Percentiles rank a stretch among this genome's conserved stretches.
Evolutionary conservation across 2,329 filamentous ascomycete species (phyloP).

Genomic region (Fusarium succisae): DNA sequence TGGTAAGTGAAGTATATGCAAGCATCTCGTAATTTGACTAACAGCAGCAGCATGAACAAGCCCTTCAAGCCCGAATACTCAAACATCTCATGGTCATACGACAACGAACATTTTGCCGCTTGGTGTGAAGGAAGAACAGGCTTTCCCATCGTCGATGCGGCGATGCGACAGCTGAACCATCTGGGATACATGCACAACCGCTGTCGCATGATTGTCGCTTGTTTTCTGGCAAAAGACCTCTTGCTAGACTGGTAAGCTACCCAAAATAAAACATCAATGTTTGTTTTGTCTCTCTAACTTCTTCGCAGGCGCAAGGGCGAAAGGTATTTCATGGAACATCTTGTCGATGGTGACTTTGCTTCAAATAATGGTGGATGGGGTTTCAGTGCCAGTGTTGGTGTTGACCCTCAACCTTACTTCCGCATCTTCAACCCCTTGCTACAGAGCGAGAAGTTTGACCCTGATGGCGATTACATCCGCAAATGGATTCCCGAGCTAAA

Average conservation of each 20-base stretch:
- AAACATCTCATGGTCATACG: slow-evolving; percentile 84
- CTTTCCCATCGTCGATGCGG: slow-evolving; percentile 85
- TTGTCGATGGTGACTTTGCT: slow-evolving; percentile 83
- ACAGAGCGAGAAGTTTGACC: slow-evolving; percentile 88
- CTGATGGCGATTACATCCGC: slow-evolving; percentile 80
- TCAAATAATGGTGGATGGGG: slow-evolving; percentile 76
- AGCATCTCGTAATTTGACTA: neutral
- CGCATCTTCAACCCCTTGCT: slow-evolving; percentile 87
- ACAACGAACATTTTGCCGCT: slow-evolving; percentile 71
- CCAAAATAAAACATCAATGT: neutral
- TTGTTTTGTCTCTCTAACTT: neutral
- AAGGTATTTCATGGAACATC: slow-evolving; percentile 81
- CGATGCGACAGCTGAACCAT: slow-evolving; percentile 79
- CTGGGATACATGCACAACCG: slow-evolving; percentile 87
- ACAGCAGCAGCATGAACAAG: slow-evolving; percentile 61
- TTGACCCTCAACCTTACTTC: slow-evolving; percentile 91
- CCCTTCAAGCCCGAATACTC: slow-evolving; percentile 83
- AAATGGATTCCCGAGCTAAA: slow-evolving; percentile 83
- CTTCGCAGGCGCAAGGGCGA: slow-evolving; percentile 73
- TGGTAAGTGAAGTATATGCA: slow-evolving; percentile 60
- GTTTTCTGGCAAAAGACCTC: slow-evolving; percentile 82
- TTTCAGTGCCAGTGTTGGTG: slow-evolving; percentile 70
- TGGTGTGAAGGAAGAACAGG: slow-evolving; percentile 82
- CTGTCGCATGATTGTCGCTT: slow-evolving; percentile 84
- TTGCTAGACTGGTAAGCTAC: slow-evolving; percentile 73